A percentile compares a stretch with the other conserved stretches of the same genome.
Evolutionary conservation across 2,329 filamentous ascomycete genomes (phyloP).

Genomic region (Trichoderma sp.): DNA sequence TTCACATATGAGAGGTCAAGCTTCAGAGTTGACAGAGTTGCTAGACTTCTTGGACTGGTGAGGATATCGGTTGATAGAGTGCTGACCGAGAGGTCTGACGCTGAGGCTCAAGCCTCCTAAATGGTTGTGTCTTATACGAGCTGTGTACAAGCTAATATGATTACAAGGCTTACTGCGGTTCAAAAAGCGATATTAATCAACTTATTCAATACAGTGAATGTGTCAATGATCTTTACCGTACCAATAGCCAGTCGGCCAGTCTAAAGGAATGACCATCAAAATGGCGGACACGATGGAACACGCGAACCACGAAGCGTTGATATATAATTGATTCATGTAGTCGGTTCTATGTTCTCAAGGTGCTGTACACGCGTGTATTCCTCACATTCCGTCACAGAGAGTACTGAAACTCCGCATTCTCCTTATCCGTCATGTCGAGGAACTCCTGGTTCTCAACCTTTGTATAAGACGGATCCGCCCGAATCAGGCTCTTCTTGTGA

Average conservation of each 20-base stretch:
- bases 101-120: not conserved
- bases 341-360: no score
- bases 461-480: constrained; percentile 58
- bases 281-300: no score
- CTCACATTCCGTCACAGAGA: constrained; percentile 44
- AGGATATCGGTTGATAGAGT: not conserved
- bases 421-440: constrained; percentile 65
- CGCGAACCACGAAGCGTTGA: no score
- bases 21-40: not conserved
- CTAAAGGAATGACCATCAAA: no score
- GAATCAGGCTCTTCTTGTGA: constrained; percentile 55
- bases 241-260: no score
- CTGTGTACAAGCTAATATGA: not conserved
- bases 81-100: not conserved
- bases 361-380: no score
- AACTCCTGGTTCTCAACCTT: constrained; percentile 69
- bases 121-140: not conserved
- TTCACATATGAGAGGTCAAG: not conserved
- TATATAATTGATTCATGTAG: no score
- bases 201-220: no score
- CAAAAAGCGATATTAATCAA: no score
- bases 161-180: not conserved
- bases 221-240: no score
- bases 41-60: no score
- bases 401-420: constrained; percentile 68